Conservation (phyloP, 2,329 filamentous ascomycete genomes). For the Ophiostoma triangulosporum region DNA sequence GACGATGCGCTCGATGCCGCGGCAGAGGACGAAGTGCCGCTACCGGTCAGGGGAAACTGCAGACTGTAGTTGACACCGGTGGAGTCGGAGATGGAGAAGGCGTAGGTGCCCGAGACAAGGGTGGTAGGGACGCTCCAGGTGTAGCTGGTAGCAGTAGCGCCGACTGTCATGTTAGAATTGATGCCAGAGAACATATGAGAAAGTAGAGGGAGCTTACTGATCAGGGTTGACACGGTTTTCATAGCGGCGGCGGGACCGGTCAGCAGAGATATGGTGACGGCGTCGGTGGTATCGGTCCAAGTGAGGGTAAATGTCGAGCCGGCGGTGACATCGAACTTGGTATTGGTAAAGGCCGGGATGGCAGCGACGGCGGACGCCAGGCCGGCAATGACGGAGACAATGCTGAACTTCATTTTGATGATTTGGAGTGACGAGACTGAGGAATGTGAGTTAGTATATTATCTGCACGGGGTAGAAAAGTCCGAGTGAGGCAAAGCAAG, state of each 20-base stretch:
- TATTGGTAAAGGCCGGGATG: slow-evolving; percentile 21
- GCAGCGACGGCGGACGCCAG: slow-evolving; percentile 22
- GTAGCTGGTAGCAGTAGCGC: slow-evolving; percentile 22
- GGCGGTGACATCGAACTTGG: slow-evolving; percentile 19
- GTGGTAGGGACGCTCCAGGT: slow-evolving; percentile 25
- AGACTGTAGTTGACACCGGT: slow-evolving; percentile 29
- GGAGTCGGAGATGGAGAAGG: slow-evolving; percentile 31
- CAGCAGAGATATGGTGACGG: slow-evolving; percentile 30
- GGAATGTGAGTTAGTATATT: slow-evolving; percentile 3
- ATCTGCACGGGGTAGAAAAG: too few species aligned
- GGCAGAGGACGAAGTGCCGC: slow-evolving; percentile 11
- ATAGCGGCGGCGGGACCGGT: slow-evolving; percentile 25
- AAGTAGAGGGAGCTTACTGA: slow-evolving; percentile 26
- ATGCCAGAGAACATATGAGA: too few species aligned
- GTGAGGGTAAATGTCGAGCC: slow-evolving; percentile 30
- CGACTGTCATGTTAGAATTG: slow-evolving; percentile 18
- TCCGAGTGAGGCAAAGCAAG: neutral
- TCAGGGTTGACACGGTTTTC: slow-evolving; percentile 21
- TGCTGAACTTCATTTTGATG: slow-evolving; percentile 28
- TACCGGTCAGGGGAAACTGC: slow-evolving; percentile 23
- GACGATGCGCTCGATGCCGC: slow-evolving; percentile 12
- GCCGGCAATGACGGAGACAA: slow-evolving; percentile 22
- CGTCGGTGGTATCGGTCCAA: slow-evolving; percentile 27
- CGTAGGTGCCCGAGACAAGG: slow-evolving; percentile 28
- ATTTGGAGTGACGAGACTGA: neutral